Base-by-base conservation (phyloP, 345 rosid genomes). In the Durio zibethinus region DNA sequence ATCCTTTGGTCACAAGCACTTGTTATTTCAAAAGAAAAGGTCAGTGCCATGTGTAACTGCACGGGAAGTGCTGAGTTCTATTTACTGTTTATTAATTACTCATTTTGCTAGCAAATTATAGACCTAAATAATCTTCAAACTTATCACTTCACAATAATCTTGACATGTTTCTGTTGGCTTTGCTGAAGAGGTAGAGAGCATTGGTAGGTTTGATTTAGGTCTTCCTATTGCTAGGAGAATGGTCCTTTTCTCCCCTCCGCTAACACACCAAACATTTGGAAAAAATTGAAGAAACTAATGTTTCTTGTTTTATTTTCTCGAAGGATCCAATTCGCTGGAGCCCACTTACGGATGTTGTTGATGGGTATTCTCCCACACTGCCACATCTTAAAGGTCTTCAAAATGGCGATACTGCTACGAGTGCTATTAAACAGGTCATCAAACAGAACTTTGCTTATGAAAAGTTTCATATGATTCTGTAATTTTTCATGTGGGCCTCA, bases 331-430 rank as follows among this genome's bases (percentile, higher is more conserved):
- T 93, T 60, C 98, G 99, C 43, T 96, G 99, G 99, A 89, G 78
- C 74, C 98, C 98, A n/a, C 94, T 96, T 57, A 79, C 87, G 1
- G 98, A 96, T 89, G 99, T 96, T 78, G 92, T 88, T 85, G 99
- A 96, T 78, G 99, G 99, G 76, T 96, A 96, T 74, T 96, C 99
- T 80, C 87, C 98, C 54, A 96, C 99, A 45, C 67, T 96, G 70
- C 99, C 99, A 36, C 99, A 96, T 84, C 99, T 96, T 57, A 96
- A 93, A 88, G 99, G 99, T 70, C 99, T 96, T 82, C 97, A 96
- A 83, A 96, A 96, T 79, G 99, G 99, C 12, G 99, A 96, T 78
- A 96, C 92, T 78, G 99, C 99, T 70, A 96, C 99, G 0, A 96
- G 99, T 87, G 98, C 99, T 82, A 96, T 96, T 83, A 96, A 96